Base-by-base conservation (phyloP, 495 filamentous ascomycete species). In the Sporormia fimetaria region DNA sequence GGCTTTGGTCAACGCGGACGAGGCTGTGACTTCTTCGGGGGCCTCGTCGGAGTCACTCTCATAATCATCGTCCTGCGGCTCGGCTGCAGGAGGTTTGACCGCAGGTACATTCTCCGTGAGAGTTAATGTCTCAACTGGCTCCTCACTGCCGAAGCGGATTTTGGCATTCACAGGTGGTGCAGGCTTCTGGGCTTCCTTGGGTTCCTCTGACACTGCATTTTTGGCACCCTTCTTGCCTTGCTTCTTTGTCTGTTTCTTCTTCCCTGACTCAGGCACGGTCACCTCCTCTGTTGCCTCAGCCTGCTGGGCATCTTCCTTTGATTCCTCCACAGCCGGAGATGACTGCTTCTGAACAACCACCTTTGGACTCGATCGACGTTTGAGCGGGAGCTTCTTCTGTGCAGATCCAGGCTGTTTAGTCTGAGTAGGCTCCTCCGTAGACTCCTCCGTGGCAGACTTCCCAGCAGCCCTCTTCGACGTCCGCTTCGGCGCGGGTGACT, bases 11-110 rank as follows among this genome's bases (percentile, higher is more conserved):
- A 44, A n/a, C 10, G 54, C 59, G 10, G 53, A 52, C 9, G 56
- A 38, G 6, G 41, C 22, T 0, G 49, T 55, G 16, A 73, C 60
- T 11, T 59, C 52, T 52, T 75, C 71, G 4, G 70, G 70, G 12
- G 69, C 71, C 21, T 70, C 66, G 48, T 74, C 69, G 42, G 72
- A 67, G 44, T 50, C 46, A 18, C 35, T 42, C 51, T 57, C 58
- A 33, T 60, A 20, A 10, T 33, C 38, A 8, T 20, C 14, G 16
- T 26, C 37, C 10, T 45, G 21, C 2, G n/a, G 4, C 16, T 17
- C 23, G 8, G 23, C 11, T 23, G 11, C 7, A 8, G 1, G 37
- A 10, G 1, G 7, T 18, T 22, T 3, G 2, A 21, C 15, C 25
- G 16, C 17, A 7, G 23, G 24, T 3, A 18, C 23, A n/a, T n/a